phyloP scores from a whole-genome alignment of 2,329 filamentous ascomycete genomes.

The Pseudodiploospora longispora region DNA sequence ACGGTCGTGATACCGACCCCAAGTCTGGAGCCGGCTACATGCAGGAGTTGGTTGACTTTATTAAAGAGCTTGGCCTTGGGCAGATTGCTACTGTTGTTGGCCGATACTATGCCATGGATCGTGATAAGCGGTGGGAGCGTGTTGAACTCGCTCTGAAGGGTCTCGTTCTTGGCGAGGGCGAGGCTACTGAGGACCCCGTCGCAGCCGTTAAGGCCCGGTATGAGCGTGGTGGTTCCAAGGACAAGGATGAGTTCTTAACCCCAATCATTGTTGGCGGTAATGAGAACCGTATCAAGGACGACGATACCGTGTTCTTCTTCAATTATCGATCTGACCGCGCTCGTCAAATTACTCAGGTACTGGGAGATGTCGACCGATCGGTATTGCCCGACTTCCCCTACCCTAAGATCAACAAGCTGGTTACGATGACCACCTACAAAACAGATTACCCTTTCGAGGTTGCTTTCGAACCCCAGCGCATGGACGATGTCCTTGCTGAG shows the following conservation, averaged over 20 bases:
- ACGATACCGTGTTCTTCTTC: constrained; percentile 98
- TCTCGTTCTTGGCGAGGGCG: constrained; percentile 76
- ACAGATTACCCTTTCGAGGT: constrained; percentile 84
- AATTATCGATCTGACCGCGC: constrained; percentile 99
- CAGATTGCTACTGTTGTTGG: constrained; percentile 90
- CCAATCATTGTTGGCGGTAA: constrained; percentile 91
- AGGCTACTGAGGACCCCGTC: constrained; percentile 75
- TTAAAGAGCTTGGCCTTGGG: constrained; percentile 76
- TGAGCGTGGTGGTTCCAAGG: constrained; percentile 54
- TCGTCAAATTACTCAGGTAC: constrained; percentile 88
- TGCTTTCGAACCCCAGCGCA: constrained; percentile 88
- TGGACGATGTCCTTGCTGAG: constrained; percentile 97
- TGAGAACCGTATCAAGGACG: constrained; percentile 78
- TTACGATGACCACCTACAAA: constrained; percentile 99
- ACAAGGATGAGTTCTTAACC: constrained; percentile 97
- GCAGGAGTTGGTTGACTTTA: constrained; percentile 72
- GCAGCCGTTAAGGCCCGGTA: constrained; percentile 84
- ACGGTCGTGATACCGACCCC: constrained; percentile 95
- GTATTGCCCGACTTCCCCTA: constrained; percentile 86
- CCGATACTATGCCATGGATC: constrained; percentile 98
- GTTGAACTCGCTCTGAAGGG: constrained; percentile 86
- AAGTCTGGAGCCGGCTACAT: constrained; percentile 87
- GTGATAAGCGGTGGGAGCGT: constrained; percentile 98
- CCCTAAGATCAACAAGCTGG: constrained; percentile 75
- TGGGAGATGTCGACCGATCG: constrained; percentile 87